Evolutionary conservation across 176 grass and related monocot genomes (phyloP).

Genomic region (Eleusine indica): DNA sequence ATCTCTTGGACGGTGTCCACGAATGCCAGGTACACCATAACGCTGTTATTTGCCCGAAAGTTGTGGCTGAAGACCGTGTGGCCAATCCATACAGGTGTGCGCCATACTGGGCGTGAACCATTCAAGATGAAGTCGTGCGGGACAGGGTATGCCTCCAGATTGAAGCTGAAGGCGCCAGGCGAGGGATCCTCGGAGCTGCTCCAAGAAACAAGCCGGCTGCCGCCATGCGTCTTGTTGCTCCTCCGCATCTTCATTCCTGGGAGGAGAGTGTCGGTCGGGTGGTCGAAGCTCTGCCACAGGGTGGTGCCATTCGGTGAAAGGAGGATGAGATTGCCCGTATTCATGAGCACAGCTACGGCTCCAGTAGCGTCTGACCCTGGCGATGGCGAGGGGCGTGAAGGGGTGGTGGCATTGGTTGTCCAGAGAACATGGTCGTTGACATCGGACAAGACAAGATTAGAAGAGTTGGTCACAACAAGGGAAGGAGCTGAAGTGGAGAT

Average conservation of each 20-base stretch:
- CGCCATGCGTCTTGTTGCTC: neutral
- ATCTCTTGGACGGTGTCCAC: neutral
- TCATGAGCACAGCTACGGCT: neutral
- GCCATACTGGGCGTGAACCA: neutral
- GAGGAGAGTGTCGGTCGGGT: slow-evolving; percentile 36
- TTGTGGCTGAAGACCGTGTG: neutral
- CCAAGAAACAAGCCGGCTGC: neutral
- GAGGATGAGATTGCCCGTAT: slow-evolving; percentile 36
- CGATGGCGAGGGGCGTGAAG: too few relatives aligned
- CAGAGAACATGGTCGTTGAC: slow-evolving; percentile 22
- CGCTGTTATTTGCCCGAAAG: too few relatives aligned
- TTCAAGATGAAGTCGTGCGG: neutral
- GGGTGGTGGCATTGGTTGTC: neutral
- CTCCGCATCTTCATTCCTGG: slow-evolving; percentile 35
- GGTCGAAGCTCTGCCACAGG: slow-evolving; percentile 54
- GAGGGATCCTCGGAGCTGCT: neutral
- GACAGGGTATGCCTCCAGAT: too few relatives aligned
- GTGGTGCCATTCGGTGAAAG: slow-evolving; percentile 8
- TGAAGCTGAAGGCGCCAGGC: neutral
- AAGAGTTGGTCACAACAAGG: slow-evolving; percentile 9
- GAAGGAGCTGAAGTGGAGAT: neutral
- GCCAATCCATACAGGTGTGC: neutral
- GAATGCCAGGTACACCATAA: too few relatives aligned
- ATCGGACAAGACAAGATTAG: slow-evolving; percentile 22
- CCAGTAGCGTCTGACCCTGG: too few relatives aligned